A percentile compares a stretch with the other conserved stretches of the same genome.
These are phyloP conservation scores for Sporothrix luriei DNA, from an alignment of 2,329 filamentous ascomycete species.

Conservation along the genomic window DNA sequence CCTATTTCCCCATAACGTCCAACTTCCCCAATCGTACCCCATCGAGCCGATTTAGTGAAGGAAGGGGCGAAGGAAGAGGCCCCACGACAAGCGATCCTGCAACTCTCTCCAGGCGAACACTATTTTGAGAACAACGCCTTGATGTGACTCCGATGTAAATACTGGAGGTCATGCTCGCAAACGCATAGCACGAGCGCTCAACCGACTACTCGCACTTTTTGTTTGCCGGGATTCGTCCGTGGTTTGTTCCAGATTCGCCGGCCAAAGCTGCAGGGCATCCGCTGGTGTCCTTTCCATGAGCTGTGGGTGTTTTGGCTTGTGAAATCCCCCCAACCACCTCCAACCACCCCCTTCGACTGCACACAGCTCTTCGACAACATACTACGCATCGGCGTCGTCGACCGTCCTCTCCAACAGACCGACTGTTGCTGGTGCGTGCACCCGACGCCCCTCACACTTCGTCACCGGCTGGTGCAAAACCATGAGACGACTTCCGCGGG, in stretches of 20 bases:
- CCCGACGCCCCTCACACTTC: neutral
- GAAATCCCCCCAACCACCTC: no score
- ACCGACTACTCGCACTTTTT: constrained; percentile 25
- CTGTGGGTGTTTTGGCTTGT: neutral
- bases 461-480: constrained; percentile 28
- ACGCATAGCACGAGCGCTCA: constrained; percentile 21
- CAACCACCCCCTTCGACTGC: neutral
- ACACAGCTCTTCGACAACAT: neutral
- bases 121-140: neutral
- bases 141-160: constrained; percentile 6
- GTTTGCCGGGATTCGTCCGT: constrained; percentile 25
- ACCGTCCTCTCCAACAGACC: neutral
- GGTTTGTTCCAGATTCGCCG: neutral
- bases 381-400: neutral
- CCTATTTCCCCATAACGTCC: constrained; percentile 24
- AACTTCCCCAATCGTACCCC: constrained; percentile 26
- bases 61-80: neutral
- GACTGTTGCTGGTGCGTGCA: constrained; percentile 15
- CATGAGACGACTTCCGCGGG: constrained; percentile 32
- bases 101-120: neutral
- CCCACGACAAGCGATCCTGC: constrained; percentile 5
- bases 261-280: neutral
- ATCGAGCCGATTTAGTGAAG: constrained; percentile 13
- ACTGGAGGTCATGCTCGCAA: constrained; percentile 19
- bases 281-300: neutral